Evolutionary conservation across 208 protist genomes (phyloP), one percentile per base, ranked within the genome.

Genomic region (Leishmania tarentolae): DNA sequence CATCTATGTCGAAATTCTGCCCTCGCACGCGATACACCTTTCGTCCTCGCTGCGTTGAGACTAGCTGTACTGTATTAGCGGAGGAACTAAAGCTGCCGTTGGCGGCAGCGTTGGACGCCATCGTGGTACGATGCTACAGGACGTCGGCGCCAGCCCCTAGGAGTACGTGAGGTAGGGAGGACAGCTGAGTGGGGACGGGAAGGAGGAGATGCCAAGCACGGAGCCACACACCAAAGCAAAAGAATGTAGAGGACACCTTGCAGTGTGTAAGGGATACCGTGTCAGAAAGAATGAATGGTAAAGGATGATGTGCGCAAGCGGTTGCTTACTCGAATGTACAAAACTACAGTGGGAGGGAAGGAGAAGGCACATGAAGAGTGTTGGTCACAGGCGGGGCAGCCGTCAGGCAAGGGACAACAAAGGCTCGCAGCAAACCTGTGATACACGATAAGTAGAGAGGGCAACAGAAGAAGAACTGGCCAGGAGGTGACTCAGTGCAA

Each of bases 1-100:
- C 87, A 74, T 97, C 93, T 37, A 98, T 92, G 56, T 98, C 94
- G 80, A 98, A 98, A 42, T 71, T 86, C 71, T 95, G 87, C 11
- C 93, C 93, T 31, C 94, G 90, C 37, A 98, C 94, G 35, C 83
- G 85, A 83, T 98, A 98, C 2, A 94, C 88, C 85, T 98, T 98
- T 66, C 94, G 91, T 17, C 94, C 94, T 19, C 89, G 89, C 77
- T 95, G 89, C 7, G 87, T 87, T n/a, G 85, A 90, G 42, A 96
- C 80, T 17, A 97, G 88, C 80, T 95, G 89, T 24, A 97, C 90
- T 35, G 82, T 82, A 56, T 85, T 88, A 15, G 85, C n/a, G 28
- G 86, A 85, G 11, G 83, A 87, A 69, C 72, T 78, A 65, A 89
- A 91, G 73, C 86, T 91, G 71, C 79, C 83, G 77, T 91, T 86